phyloP scores from a whole-genome alignment of 495 filamentous ascomycete genomes.

The Neurospora pannonica region DNA sequence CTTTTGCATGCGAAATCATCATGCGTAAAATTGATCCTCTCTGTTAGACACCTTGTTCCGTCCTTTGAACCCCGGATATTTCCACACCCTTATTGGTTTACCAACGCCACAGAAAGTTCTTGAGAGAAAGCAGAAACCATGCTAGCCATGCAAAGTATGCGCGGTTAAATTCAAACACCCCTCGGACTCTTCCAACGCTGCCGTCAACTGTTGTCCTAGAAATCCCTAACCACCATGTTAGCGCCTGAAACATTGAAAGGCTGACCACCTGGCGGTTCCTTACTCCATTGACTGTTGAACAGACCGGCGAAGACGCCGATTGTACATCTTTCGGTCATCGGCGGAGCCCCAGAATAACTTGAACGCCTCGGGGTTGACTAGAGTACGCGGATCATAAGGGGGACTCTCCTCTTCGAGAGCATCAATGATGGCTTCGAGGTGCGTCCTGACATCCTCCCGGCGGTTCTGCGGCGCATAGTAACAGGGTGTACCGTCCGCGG shows the following conservation, averaged over 20 bases:
- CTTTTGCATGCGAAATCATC: neutral
- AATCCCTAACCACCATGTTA: neutral
- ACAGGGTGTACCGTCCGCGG: conserved; percentile 67
- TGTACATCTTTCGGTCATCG: conserved; percentile 75
- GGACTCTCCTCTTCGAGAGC: conserved; percentile 79
- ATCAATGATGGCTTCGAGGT: conserved; percentile 77
- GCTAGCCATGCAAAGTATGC: conserved; percentile 3
- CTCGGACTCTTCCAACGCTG: neutral
- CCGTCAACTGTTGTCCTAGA: neutral
- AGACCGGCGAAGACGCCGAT: conserved; percentile 60
- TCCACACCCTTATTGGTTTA: neutral
- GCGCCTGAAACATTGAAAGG: too few species aligned
- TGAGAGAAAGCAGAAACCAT: neutral
- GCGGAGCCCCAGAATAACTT: conserved; percentile 78
- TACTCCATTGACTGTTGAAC: conserved; percentile 49
- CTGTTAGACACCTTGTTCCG: neutral
- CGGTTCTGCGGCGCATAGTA: conserved; percentile 57
- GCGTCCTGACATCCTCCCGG: conserved; percentile 68
- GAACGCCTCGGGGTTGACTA: conserved; percentile 79
- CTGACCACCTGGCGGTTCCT: too few species aligned
- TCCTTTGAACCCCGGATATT: neutral
- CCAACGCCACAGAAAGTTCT: neutral
- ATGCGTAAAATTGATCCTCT: neutral
- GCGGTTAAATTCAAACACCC: neutral
- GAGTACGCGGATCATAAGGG: conserved; percentile 81